These are phyloP conservation scores for Yarrowia divulgata DNA, from an alignment of 805 yeast species.

Conservation along the genomic window DNA sequence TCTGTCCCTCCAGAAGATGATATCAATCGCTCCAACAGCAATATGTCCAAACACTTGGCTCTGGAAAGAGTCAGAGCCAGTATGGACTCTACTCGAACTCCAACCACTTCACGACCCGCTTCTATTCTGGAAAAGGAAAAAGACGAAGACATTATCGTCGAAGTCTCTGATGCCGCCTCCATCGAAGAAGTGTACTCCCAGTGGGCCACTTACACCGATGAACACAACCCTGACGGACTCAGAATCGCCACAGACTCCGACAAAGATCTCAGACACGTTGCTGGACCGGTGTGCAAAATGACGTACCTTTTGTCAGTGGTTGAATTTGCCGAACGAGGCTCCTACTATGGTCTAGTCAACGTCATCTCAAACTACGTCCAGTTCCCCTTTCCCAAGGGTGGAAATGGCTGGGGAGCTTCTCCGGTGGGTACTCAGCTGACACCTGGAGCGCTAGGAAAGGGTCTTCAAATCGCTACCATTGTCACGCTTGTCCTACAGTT, in stretches of 20 bases:
- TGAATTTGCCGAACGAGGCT: conserved; percentile 64
- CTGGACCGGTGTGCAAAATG: conserved; percentile 40
- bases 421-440: conserved; percentile 50
- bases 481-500: conserved; percentile 50
- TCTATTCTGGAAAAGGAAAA: not conserved
- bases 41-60: conserved; percentile 19
- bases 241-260: conserved; percentile 19
- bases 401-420: conserved; percentile 57
- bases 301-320: conserved; percentile 47
- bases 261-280: conserved; percentile 40
- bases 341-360: conserved; percentile 58
- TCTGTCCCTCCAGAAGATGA: too few relatives aligned
- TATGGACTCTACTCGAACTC: conserved; percentile 19
- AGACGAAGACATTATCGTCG: conserved; percentile 8
- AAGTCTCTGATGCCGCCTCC: not conserved
- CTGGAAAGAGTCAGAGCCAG: conserved; percentile 11
- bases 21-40: not conserved
- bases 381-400: conserved; percentile 59
- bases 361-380: conserved; percentile 59
- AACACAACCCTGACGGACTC: conserved; percentile 26
- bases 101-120: not conserved
- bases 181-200: conserved; percentile 43
- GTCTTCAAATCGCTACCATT: conserved; percentile 57
- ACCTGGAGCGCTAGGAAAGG: conserved; percentile 62
- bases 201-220: conserved; percentile 20